phyloP scores from a whole-genome alignment of 768 basidiomycete genomes.

The Podaxis sp. region DNA sequence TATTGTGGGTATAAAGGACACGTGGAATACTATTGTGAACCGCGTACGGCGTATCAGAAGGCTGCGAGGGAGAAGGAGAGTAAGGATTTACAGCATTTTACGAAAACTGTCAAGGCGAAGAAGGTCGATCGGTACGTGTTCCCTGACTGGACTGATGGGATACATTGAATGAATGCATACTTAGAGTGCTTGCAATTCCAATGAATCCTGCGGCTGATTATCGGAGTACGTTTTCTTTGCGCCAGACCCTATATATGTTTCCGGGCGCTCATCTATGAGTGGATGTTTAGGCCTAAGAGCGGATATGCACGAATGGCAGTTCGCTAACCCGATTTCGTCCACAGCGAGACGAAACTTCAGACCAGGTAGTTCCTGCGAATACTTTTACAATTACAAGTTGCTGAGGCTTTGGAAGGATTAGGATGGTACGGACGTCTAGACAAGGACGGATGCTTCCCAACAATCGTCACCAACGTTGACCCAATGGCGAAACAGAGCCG shows the following conservation, averaged over 20 bases:
- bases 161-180: neutral
- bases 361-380: conserved; percentile 35
- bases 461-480: conserved; percentile 76
- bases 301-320: conserved; percentile 58
- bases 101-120: conserved; percentile 46
- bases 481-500: conserved; percentile 77
- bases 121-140: conserved; percentile 61
- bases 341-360: conserved; percentile 52
- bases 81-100: conserved; percentile 66
- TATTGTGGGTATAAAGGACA: conserved; percentile 37
- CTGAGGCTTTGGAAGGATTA: conserved; percentile 1
- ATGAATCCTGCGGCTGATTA: conserved; percentile 62
- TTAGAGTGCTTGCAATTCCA: conserved; percentile 62
- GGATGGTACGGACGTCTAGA: conserved; percentile 62
- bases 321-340: conserved; percentile 58
- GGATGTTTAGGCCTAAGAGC: conserved; percentile 38
- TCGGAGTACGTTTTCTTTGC: conserved; percentile 39
- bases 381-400: neutral
- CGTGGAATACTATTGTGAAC: conserved; percentile 32
- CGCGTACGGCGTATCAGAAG: conserved; percentile 45
- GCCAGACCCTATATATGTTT: neutral
- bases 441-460: conserved; percentile 56
- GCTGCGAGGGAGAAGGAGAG: conserved; percentile 45
- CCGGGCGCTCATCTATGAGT: neutral
- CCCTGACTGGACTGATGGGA: neutral